Evolutionary conservation across 1,284 basidiomycete genomes (phyloP).

Genomic region (Rhodotorula mucilaginosa): DNA sequence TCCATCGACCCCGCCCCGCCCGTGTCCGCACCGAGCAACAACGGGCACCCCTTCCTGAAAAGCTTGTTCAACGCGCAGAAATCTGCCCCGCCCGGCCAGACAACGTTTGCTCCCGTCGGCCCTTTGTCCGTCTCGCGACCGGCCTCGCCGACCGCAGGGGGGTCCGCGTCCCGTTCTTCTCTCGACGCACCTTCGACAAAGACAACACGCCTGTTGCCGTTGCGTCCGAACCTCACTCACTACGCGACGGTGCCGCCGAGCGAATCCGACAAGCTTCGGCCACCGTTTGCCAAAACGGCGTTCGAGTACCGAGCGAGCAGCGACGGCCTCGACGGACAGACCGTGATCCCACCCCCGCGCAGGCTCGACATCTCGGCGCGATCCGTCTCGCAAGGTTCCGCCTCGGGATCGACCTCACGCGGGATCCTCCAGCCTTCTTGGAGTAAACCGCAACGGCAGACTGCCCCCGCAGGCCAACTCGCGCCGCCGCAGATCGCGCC

Average conservation of each 20-base stretch:
- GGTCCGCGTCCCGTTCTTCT: neutral
- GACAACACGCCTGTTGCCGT: neutral
- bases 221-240: slow-evolving; percentile 17
- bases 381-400: too few species aligned
- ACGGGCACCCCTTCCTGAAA: slow-evolving; percentile 28
- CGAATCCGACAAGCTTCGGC: slow-evolving; percentile 8
- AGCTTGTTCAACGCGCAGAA: slow-evolving; percentile 27
- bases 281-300: slow-evolving; percentile 8
- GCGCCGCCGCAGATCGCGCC: slow-evolving; percentile 14
- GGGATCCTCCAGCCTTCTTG: slow-evolving; percentile 9
- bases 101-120: slow-evolving; percentile 22
- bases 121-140: slow-evolving; percentile 20
- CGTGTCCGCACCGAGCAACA: neutral
- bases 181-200: neutral
- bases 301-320: slow-evolving; percentile 5
- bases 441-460: slow-evolving; percentile 13
- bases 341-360: neutral
- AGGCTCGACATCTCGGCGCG: neutral
- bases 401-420: neutral
- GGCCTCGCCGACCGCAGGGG: slow-evolving; percentile 10
- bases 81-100: slow-evolving; percentile 24
- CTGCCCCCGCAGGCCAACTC: slow-evolving; percentile 7
- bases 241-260: slow-evolving; percentile 19
- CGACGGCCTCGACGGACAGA: neutral
- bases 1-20: neutral